Percentiles rank a stretch among this genome's conserved stretches.
phyloP scores from a whole-genome alignment of 106 monocot genomes.

The Ottelia alismoides region DNA sequence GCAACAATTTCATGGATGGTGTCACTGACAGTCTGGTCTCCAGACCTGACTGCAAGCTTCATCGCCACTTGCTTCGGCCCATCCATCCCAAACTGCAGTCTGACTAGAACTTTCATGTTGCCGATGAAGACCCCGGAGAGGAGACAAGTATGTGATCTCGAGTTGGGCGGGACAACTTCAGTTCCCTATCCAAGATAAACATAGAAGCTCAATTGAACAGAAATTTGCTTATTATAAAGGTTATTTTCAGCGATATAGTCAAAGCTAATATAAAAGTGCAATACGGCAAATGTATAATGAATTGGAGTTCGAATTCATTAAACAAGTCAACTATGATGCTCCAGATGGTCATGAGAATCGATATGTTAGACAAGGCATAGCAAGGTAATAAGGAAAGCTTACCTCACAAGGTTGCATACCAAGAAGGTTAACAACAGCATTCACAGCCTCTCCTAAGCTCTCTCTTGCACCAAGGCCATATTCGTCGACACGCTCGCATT shows the following conservation, averaged over 20 bases:
- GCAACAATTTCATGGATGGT: conserved; percentile 88
- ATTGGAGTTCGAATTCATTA: no score
- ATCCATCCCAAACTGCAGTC: conserved; percentile 83
- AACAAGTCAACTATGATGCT: no score
- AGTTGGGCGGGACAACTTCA: conserved; percentile 71
- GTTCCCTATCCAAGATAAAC: no score
- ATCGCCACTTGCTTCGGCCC: conserved; percentile 88
- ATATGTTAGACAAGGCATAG: no score
- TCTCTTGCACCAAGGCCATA: conserved; percentile 89
- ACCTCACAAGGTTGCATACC: conserved; percentile 99
- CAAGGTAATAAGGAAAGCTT: conserved; percentile 5
- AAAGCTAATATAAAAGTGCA: no score
- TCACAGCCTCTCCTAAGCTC: conserved; percentile 74
- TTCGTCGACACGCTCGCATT: conserved; percentile 78
- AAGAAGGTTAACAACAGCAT: conserved; percentile 76
- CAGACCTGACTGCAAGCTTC: conserved; percentile 94
- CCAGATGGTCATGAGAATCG: no score
- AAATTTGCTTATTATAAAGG: no score
- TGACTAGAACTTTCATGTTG: conserved; percentile 67
- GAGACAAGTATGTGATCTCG: conserved; percentile 85
- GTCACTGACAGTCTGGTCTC: conserved; percentile 63
- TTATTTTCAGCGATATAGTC: no score
- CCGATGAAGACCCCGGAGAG: conserved; percentile 84
- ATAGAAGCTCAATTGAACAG: no score
- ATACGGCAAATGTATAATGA: no score